Evolutionary conservation across 352 stramenopile species (phyloP).

Genomic region (Globisporangium apiculatum): DNA sequence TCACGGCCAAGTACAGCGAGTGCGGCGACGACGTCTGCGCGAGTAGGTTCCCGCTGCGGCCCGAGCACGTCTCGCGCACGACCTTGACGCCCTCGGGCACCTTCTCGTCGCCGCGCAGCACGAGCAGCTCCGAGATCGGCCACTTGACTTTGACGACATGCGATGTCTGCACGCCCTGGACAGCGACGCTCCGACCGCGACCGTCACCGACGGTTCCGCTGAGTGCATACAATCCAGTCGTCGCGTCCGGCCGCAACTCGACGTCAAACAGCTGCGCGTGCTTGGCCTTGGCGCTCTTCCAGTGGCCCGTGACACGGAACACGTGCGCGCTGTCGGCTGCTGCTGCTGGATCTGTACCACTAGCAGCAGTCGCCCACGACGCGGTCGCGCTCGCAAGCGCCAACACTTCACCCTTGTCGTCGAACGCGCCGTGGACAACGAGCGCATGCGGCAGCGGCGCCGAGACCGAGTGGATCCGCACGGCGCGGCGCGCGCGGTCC

Average conservation of each 20-base stretch:
- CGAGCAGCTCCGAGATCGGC: slow-evolving; percentile 65
- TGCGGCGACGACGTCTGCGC: slow-evolving; percentile 66
- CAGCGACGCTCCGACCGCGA: slow-evolving; percentile 35
- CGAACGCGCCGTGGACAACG: slow-evolving; percentile 53
- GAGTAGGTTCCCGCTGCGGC: slow-evolving; percentile 61
- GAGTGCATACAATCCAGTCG: slow-evolving; percentile 30
- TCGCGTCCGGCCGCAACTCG: slow-evolving; percentile 38
- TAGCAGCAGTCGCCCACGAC: slow-evolving; percentile 26
- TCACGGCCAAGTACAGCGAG: slow-evolving; percentile 68
- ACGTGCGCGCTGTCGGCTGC: slow-evolving; percentile 15
- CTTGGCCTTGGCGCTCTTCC: slow-evolving; percentile 65
- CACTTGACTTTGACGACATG: slow-evolving; percentile 58
- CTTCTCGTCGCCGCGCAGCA: slow-evolving; percentile 66
- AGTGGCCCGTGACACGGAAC: slow-evolving; percentile 64
- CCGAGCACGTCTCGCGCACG: slow-evolving; percentile 62
- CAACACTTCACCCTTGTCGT: slow-evolving; percentile 65
- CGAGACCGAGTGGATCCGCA: slow-evolving; percentile 60
- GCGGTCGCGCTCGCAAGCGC: slow-evolving; percentile 42
- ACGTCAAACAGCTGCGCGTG: slow-evolving; percentile 71
- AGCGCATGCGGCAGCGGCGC: slow-evolving; percentile 40
- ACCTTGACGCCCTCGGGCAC: slow-evolving; percentile 67
- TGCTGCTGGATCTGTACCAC: slow-evolving; percentile 9
- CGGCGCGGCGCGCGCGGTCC: slow-evolving; percentile 51
- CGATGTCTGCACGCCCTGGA: slow-evolving; percentile 60
- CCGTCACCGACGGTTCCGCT: slow-evolving; percentile 70